Evolutionary conservation across 192 early-diverging fungal genomes (phyloP).

Genomic region (Coemansia sp.): DNA sequence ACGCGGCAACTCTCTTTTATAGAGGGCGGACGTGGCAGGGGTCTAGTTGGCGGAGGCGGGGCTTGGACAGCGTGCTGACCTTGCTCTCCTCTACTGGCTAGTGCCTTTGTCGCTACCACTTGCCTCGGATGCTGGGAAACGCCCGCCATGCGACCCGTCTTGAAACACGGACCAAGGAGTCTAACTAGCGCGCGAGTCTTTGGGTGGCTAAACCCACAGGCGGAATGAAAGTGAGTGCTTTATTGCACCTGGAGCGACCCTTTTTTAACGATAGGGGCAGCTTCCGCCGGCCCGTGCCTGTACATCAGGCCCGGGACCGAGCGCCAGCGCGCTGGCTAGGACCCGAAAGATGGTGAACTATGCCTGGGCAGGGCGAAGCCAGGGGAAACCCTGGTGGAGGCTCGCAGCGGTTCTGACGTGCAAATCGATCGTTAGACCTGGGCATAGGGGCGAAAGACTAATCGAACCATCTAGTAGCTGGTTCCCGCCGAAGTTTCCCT

Average conservation of each 20-base stretch:
- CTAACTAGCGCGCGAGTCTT: conserved; percentile 72
- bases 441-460: conserved; percentile 79
- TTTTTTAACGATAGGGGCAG: conserved; percentile 34
- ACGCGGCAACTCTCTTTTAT: conserved; percentile 22
- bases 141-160: conserved; percentile 68
- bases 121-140: conserved; percentile 55
- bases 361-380: conserved; percentile 76
- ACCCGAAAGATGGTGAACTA: conserved; percentile 83
- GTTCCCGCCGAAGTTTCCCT: conserved; percentile 81
- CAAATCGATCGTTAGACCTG: conserved; percentile 75
- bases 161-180: conserved; percentile 83
- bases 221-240: conserved; percentile 53
- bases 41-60: background rate
- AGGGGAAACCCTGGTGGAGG: conserved; percentile 76
- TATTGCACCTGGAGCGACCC: conserved; percentile 24
- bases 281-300: conserved; percentile 54
- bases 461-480: conserved; percentile 83
- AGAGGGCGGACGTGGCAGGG: background rate
- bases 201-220: conserved; percentile 47
- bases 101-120: background rate
- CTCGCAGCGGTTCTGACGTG: conserved; percentile 70
- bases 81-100: background rate
- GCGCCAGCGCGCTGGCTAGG: conserved; percentile 63
- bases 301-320: no score
- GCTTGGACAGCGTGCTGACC: conserved; percentile 25